Conservation (phyloP, 1,139 yeast genomes). For the Yamadazyma pseudoaaseri region DNA sequence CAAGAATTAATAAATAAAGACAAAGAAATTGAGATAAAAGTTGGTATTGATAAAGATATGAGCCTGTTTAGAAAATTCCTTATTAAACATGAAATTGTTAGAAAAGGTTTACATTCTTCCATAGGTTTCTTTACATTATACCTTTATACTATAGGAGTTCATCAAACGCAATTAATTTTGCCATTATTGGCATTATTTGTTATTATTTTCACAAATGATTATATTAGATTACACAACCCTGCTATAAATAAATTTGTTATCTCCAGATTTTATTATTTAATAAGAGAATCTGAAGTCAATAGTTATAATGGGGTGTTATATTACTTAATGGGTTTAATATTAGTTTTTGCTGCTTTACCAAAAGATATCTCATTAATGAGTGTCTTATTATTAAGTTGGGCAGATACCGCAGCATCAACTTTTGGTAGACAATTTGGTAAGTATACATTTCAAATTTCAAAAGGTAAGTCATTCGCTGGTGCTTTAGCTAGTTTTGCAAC, state of each 20-base stretch:
- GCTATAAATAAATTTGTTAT: constrained; percentile 65
- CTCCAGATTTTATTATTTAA: constrained; percentile 67
- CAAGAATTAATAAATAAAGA: constrained; percentile 4
- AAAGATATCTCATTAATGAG: constrained; percentile 81
- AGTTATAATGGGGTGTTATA: constrained; percentile 79
- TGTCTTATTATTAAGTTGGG: constrained; percentile 85
- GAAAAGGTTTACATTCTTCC: constrained; percentile 84
- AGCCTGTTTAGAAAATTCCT: constrained; percentile 48
- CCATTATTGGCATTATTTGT: constrained; percentile 56
- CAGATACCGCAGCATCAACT: constrained; percentile 96
- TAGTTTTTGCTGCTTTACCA: constrained; percentile 68
- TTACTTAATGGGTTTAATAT: constrained; percentile 74
- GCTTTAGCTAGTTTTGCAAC: constrained; percentile 76
- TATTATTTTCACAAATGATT: constrained; percentile 61
- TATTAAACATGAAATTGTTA: constrained; percentile 81
- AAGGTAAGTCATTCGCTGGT: constrained; percentile 85
- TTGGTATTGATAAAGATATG: constrained; percentile 5
- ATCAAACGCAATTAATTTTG: constrained; percentile 54
- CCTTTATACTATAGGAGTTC: constrained; percentile 64
- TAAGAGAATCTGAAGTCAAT: constrained; percentile 77
- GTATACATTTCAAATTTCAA: constrained; percentile 73
- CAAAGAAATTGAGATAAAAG: constrained; percentile 1
- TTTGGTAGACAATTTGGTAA: constrained; percentile 83
- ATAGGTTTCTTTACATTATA: constrained; percentile 79
- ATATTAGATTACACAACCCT: constrained; percentile 61